Percentiles rank a stretch among this genome's conserved stretches.
These are phyloP conservation scores for Candida railenensis DNA, from an alignment of 805 yeast genomes.

Conservation along the genomic window DNA sequence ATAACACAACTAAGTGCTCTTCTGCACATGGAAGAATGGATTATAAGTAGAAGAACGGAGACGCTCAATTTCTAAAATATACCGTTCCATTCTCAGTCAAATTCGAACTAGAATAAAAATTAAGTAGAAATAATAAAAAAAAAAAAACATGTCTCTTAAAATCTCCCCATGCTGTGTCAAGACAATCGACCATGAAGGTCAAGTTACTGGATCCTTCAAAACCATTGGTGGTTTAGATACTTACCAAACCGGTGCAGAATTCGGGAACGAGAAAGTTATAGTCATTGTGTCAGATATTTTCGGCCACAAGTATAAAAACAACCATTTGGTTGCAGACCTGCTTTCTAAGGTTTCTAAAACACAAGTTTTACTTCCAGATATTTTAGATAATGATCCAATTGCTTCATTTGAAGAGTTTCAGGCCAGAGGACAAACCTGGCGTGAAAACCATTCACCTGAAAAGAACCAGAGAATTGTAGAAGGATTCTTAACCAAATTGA, in stretches of 20 bases:
- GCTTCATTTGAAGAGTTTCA: constrained; percentile 4
- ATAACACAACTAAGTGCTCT: too few relatives aligned
- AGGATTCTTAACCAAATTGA: constrained; percentile 3
- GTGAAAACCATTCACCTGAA: constrained; percentile 9
- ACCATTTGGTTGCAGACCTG: constrained; percentile 27
- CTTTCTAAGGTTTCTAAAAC: constrained; percentile 13
- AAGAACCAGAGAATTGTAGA: constrained; percentile 12
- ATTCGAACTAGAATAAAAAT: background rate
- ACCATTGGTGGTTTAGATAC: constrained; percentile 24
- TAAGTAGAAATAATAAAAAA: too few relatives aligned
- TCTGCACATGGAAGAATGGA: too few relatives aligned
- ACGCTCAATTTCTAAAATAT: too few relatives aligned
- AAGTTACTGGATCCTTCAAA: constrained; percentile 20
- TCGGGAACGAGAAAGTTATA: constrained; percentile 18
- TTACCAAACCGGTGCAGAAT: constrained; percentile 23
- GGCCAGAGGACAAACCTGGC: background rate
- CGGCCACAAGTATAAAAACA: constrained; percentile 26
- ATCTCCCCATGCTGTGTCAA: constrained; percentile 20
- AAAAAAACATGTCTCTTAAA: background rate
- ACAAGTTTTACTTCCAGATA: constrained; percentile 30
- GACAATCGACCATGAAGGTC: constrained; percentile 26
- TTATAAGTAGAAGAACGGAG: too few relatives aligned
- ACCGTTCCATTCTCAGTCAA: background rate
- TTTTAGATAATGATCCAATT: constrained; percentile 25
- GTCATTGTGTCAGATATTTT: constrained; percentile 28